phyloP scores from a whole-genome alignment of 2,329 filamentous ascomycete genomes.

The Aspergillus pseudonomiae region DNA sequence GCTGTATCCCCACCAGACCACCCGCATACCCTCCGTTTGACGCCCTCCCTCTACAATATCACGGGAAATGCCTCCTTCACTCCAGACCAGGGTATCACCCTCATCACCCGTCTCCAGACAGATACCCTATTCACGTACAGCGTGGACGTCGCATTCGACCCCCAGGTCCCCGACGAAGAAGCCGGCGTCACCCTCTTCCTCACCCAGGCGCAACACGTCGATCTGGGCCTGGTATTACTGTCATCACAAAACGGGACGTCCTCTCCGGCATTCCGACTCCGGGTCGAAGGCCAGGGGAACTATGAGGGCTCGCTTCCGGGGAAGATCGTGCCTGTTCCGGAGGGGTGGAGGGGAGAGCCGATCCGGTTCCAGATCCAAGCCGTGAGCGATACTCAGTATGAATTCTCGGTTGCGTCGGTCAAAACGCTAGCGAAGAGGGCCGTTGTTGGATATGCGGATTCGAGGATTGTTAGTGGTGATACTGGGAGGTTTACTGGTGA shows the following conservation, averaged over 20 bases:
- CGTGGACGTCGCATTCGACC: slow-evolving; percentile 8
- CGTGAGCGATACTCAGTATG: background rate
- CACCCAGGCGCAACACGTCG: slow-evolving; percentile 7
- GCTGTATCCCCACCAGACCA: background rate
- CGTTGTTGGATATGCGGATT: background rate
- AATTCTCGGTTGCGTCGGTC: background rate
- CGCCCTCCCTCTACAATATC: background rate
- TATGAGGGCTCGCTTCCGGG: background rate
- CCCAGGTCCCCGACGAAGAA: slow-evolving; percentile 1
- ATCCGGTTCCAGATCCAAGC: slow-evolving; percentile 5
- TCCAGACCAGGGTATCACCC: background rate
- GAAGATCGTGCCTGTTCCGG: background rate
- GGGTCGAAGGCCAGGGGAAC: background rate
- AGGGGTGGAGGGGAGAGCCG: background rate
- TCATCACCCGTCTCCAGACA: slow-evolving; percentile 5
- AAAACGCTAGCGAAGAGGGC: background rate
- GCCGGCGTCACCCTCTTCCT: slow-evolving; percentile 11
- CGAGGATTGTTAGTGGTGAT: slow-evolving; percentile 5
- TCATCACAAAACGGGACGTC: background rate
- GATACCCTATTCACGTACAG: slow-evolving; percentile 10
- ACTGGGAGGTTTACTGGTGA: slow-evolving; percentile 10
- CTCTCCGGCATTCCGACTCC: background rate
- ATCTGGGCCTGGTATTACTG: slow-evolving; percentile 6
- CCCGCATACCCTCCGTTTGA: background rate
- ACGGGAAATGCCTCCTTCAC: background rate